phyloP scores from a whole-genome alignment of 495 filamentous ascomycete genomes.

The Hyaloscypha variabilis region DNA sequence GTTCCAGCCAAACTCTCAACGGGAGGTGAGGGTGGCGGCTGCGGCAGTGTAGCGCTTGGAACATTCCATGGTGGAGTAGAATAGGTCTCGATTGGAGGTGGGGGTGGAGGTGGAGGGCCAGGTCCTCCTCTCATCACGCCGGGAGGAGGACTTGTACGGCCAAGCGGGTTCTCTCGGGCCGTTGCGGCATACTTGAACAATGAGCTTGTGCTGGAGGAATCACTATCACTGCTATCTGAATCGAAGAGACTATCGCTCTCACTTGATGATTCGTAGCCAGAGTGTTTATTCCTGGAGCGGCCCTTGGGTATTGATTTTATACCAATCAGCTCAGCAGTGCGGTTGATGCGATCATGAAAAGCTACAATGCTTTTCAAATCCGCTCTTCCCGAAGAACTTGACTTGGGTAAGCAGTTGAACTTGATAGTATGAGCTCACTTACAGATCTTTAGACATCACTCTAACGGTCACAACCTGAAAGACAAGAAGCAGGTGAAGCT shows the following conservation, averaged over 20 bases:
- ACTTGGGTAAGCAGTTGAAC: background rate
- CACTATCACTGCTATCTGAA: conserved; percentile 18
- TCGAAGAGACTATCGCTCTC: conserved; percentile 10
- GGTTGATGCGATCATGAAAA: conserved; percentile 18
- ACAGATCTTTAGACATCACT: conserved; percentile 21
- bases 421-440: conserved; percentile 10
- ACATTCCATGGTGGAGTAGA: background rate
- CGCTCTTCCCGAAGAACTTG: conserved; percentile 12
- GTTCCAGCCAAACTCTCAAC: background rate
- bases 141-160: background rate
- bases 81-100: background rate
- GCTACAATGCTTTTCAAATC: conserved; percentile 25
- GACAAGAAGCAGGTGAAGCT: conserved; percentile 25
- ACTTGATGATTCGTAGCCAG: background rate
- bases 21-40: background rate
- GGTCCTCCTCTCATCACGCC: background rate
- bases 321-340: conserved; percentile 22
- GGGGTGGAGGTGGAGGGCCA: conserved; percentile 4
- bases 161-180: background rate
- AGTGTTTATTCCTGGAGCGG: background rate
- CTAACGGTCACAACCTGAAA: conserved; percentile 24
- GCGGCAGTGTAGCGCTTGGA: background rate
- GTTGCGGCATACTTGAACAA: too few species aligned
- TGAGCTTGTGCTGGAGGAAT: background rate
- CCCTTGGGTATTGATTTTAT: conserved; percentile 10